Evolutionary conservation across 768 basidiomycete genomes (phyloP).

Genomic region (Lyophyllum atratum): DNA sequence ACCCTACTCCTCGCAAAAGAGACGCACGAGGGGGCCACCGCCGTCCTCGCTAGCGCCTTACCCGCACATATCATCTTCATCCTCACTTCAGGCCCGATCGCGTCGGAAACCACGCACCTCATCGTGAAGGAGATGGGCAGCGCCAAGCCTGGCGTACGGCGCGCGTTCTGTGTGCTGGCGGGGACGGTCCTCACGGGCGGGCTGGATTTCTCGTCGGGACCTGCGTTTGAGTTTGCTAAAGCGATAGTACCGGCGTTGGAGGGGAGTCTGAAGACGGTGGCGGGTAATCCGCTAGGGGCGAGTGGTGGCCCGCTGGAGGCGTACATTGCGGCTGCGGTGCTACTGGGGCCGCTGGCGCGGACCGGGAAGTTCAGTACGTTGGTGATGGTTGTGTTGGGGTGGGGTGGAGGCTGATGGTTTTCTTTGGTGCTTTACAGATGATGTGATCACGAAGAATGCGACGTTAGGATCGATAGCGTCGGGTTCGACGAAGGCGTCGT

Average conservation of each 20-base stretch:
- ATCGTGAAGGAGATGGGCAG: constrained; percentile 75
- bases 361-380: constrained; percentile 56
- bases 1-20: constrained; percentile 65
- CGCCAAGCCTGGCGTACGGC: constrained; percentile 59
- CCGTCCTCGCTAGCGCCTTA: constrained; percentile 56
- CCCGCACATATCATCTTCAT: constrained; percentile 59
- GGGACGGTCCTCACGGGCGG: constrained; percentile 55
- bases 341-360: constrained; percentile 61
- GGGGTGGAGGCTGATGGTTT: not conserved
- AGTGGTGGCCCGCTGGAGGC: constrained; percentile 79
- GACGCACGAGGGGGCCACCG: constrained; percentile 66
- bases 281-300: constrained; percentile 58
- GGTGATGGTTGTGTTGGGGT: not conserved
- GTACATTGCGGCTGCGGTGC: constrained; percentile 70
- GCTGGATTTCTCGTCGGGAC: constrained; percentile 38
- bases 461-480: constrained; percentile 48
- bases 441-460: constrained; percentile 49
- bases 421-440: constrained; percentile 33
- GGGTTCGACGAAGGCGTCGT: constrained; percentile 70
- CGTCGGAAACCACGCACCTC: constrained; percentile 44
- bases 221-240: constrained; percentile 53
- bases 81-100: constrained; percentile 38
- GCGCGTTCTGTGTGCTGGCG: constrained; percentile 62
- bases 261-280: constrained; percentile 63
- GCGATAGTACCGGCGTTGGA: constrained; percentile 67